Base-by-base conservation (phyloP, 768 basidiomycete species). In the Panaeolus papilionaceus region DNA sequence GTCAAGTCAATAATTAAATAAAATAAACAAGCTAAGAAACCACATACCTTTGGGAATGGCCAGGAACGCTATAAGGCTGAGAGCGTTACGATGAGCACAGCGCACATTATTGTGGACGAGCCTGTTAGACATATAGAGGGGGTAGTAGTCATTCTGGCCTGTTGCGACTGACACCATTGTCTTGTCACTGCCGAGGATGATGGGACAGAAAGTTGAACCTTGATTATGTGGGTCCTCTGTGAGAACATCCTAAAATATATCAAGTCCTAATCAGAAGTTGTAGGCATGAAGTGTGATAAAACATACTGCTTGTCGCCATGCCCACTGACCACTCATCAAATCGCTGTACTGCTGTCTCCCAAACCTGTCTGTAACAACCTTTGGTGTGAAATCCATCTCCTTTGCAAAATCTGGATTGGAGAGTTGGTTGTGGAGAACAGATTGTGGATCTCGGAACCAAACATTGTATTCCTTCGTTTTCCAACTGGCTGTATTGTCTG, bases 321-420 rank as follows among this genome's bases (percentile, higher is more conserved):
- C 79, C 71, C 75, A 84, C 37, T 80, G 72, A 3, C 79, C 83
- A 0, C 81, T 82, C 79, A 84, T 82, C 20, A 85, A 69, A 71
- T 84, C 73, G 4, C 40, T 45, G 64, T 70, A 81, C 2, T 68
- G 73, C 0, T 77, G 68, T 23, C 75, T 71, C 0, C 74, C 77
- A 10, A 73, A 61, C 0, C 63, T 49, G 18, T 76, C 75, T 40
- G 71, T 69, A 7, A 75, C 73, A 11, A 72, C 68, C 44, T 77
- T 75, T 0, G 81, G 79, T 3, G 71, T 69, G 61, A 70, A 73
- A 65, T 84, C 80, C 10, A 80, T 76, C n/a, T 77, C 70, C 1
- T 68, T 72, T 0, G 71, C 65, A 63, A 81, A 80, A 20, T 81
- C 80, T 0, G 78, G 75, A 62, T 81, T 83, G n/a, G n/a, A n/a